phyloP scores from a whole-genome alignment of 148 eudicot species.

The Vaccinium myrtillus region DNA sequence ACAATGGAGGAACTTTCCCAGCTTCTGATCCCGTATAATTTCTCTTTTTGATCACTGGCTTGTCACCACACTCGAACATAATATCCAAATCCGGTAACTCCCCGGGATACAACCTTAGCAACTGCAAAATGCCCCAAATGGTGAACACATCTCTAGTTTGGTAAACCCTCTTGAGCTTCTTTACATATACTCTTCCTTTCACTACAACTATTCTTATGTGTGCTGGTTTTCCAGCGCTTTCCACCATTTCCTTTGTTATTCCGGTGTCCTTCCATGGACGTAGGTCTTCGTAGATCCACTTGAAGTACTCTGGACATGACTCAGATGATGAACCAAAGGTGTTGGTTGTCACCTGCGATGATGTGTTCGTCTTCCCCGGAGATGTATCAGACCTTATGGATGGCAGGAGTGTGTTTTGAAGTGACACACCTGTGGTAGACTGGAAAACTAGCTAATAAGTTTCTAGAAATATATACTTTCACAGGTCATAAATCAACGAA shows the following conservation, averaged over 20 bases:
- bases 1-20: slow-evolving; percentile 30
- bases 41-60: slow-evolving; percentile 29
- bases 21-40: slow-evolving; percentile 15
- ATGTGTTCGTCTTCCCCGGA: neutral
- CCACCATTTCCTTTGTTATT: slow-evolving; percentile 50
- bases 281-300: slow-evolving; percentile 67
- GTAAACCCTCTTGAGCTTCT: slow-evolving; percentile 27
- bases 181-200: slow-evolving; percentile 46
- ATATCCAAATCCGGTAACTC: slow-evolving; percentile 50
- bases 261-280: slow-evolving; percentile 57
- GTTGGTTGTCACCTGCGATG: neutral
- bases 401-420: neutral
- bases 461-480: neutral
- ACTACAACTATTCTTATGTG: slow-evolving; percentile 41
- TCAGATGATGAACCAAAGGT: neutral
- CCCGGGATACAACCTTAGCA: slow-evolving; percentile 45
- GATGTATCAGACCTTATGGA: neutral
- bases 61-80: slow-evolving; percentile 41
- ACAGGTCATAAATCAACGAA: neutral
- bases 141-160: slow-evolving; percentile 54
- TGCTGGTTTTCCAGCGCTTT: slow-evolving; percentile 27
- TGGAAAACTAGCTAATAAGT: slow-evolving; percentile 9
- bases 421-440: slow-evolving; percentile 19
- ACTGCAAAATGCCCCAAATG: slow-evolving; percentile 49
- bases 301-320: slow-evolving; percentile 54